phyloP scores from a whole-genome alignment of 2,329 filamentous ascomycete species.

The Aspergillus fumigatiaffinis region DNA sequence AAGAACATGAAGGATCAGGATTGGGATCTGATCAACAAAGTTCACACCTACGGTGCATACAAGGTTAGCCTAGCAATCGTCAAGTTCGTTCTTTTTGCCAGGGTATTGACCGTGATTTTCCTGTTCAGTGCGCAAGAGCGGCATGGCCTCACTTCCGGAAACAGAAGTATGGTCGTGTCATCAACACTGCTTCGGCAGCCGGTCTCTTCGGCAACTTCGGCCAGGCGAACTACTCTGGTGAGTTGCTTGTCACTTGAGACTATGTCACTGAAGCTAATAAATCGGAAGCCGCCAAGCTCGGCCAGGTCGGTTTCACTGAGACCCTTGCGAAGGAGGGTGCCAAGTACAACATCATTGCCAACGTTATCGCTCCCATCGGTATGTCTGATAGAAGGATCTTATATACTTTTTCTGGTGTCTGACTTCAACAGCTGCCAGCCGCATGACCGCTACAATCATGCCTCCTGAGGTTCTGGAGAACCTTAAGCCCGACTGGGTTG shows the following conservation, averaged over 20 bases:
- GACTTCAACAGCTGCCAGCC: constrained; percentile 65
- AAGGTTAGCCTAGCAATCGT: constrained; percentile 51
- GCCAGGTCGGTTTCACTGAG: constrained; percentile 95
- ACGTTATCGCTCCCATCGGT: constrained; percentile 86
- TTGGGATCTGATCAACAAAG: constrained; percentile 91
- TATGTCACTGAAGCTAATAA: constrained; percentile 22
- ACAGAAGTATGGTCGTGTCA: constrained; percentile 95
- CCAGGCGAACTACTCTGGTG: constrained; percentile 88
- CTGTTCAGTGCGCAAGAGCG: constrained; percentile 67
- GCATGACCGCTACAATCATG: constrained; percentile 95
- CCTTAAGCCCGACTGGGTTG: constrained; percentile 90
- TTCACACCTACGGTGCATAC: constrained; percentile 91
- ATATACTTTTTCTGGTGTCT: background rate
- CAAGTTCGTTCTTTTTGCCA: background rate
- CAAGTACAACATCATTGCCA: constrained; percentile 97
- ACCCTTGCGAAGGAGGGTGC: constrained; percentile 94
- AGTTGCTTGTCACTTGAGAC: constrained; percentile 13
- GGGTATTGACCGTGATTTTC: constrained; percentile 13
- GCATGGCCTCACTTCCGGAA: constrained; percentile 98
- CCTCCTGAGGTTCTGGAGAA: constrained; percentile 83
- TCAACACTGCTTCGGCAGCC: constrained; percentile 95
- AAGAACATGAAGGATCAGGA: constrained; percentile 98
- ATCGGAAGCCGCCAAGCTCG: constrained; percentile 75
- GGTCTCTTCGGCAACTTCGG: constrained; percentile 95
- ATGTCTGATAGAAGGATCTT: constrained; percentile 11